phyloP scores from a whole-genome alignment of 805 yeast genomes.

The Ogataea polymorpha region DNA sequence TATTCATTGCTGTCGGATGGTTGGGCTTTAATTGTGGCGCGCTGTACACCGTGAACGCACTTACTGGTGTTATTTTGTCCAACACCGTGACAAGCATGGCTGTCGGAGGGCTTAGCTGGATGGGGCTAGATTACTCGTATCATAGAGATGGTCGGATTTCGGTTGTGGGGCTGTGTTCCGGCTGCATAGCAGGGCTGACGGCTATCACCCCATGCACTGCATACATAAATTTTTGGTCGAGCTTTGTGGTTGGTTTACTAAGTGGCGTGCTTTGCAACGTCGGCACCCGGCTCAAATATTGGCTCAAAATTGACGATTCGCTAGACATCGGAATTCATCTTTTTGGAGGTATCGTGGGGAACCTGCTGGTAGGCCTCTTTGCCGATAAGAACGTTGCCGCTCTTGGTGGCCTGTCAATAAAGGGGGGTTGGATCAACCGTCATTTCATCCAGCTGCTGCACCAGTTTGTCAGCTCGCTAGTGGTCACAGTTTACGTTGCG shows the following conservation, averaged over 20 bases:
- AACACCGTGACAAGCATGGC: conserved; percentile 81
- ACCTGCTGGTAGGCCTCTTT: conserved; percentile 75
- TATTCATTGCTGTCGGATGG: conserved; percentile 86
- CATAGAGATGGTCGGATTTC: conserved; percentile 68
- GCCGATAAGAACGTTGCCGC: conserved; percentile 69
- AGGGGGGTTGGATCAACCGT: conserved; percentile 86
- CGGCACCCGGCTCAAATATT: conserved; percentile 75
- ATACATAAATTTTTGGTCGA: conserved; percentile 78
- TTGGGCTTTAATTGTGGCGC: conserved; percentile 86
- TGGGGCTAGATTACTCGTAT: conserved; percentile 67
- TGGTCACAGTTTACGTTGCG: conserved; percentile 56
- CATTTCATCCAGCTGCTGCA: conserved; percentile 82
- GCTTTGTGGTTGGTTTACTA: conserved; percentile 71
- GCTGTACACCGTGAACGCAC: conserved; percentile 69
- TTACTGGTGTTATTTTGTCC: conserved; percentile 76
- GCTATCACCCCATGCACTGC: conserved; percentile 96
- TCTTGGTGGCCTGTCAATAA: conserved; percentile 67
- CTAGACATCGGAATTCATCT: conserved; percentile 95
- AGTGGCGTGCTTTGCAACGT: conserved; percentile 81
- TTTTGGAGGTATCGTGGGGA: conserved; percentile 82
- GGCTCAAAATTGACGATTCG: conserved; percentile 78
- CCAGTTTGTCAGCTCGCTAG: conserved; percentile 45
- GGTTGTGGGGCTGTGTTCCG: conserved; percentile 89
- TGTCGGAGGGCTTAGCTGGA: conserved; percentile 83
- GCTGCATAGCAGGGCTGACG: conserved; percentile 85